Evolutionary conservation across 306 rosid species (phyloP).

Genomic region (Mimosa bimucronata): DNA sequence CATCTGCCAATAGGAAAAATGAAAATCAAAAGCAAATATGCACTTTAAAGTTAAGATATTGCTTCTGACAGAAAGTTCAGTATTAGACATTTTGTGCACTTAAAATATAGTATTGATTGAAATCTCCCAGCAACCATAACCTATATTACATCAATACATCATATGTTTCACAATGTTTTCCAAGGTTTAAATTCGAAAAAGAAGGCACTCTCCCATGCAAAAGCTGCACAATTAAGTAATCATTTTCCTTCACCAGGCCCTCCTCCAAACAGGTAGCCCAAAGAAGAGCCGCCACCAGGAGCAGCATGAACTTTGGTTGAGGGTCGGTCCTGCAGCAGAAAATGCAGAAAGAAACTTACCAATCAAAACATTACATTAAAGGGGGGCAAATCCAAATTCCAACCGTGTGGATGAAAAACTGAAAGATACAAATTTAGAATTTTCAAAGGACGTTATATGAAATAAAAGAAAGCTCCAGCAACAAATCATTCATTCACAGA

Average conservation of each 20-base stretch:
- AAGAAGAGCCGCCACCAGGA: constrained; percentile 97
- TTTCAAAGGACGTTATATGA: background rate
- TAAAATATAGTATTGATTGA: constrained; percentile 49
- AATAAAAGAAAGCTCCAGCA: background rate
- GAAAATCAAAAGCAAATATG: constrained; percentile 38
- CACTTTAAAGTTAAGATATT: constrained; percentile 41
- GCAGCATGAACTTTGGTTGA: constrained; percentile 97
- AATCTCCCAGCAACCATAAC: constrained; percentile 62
- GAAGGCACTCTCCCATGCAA: constrained; percentile 46
- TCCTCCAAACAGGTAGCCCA: constrained; percentile 89
- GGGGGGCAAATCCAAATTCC: background rate
- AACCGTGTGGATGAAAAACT: background rate
- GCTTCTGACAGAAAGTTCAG: constrained; percentile 49
- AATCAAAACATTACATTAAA: constrained; percentile 11
- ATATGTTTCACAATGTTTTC: constrained; percentile 45
- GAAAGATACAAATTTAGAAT: constrained; percentile 5
- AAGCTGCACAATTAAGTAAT: constrained; percentile 48
- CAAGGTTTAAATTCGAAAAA: constrained; percentile 42
- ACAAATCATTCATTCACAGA: background rate
- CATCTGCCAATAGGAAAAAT: background rate
- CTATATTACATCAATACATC: constrained; percentile 80
- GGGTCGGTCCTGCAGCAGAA: constrained; percentile 84
- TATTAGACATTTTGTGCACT: constrained; percentile 59
- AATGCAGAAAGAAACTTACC: constrained; percentile 5
- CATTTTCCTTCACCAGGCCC: constrained; percentile 69